Evolutionary conservation across 2,329 filamentous ascomycete genomes (phyloP).

Genomic region (Verticillium dahliae): DNA sequence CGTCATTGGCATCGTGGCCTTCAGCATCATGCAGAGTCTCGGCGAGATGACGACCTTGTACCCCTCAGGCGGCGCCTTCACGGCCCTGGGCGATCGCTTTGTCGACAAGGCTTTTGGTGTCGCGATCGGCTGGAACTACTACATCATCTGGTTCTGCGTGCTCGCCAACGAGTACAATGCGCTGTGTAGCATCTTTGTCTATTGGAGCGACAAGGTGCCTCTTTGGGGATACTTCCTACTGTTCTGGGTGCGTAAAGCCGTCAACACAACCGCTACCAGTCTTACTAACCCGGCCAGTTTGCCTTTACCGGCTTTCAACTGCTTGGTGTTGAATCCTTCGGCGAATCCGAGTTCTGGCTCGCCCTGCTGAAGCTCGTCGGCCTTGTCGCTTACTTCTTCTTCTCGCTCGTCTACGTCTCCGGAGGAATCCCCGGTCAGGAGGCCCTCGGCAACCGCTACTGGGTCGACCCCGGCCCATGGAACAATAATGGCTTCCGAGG

Average conservation of each 20-base stretch:
- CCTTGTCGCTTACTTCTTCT: slow-evolving; percentile 65
- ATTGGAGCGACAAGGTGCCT: slow-evolving; percentile 56
- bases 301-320: slow-evolving; percentile 63
- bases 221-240: slow-evolving; percentile 65
- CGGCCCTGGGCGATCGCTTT: slow-evolving; percentile 63
- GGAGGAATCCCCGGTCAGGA: slow-evolving; percentile 56
- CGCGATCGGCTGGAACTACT: slow-evolving; percentile 67
- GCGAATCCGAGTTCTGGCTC: slow-evolving; percentile 76
- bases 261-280: too few species aligned
- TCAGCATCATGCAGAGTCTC: slow-evolving; percentile 63
- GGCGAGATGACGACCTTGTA: slow-evolving; percentile 70
- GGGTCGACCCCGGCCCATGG: slow-evolving; percentile 65
- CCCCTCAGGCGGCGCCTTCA: slow-evolving; percentile 64
- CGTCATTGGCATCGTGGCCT: slow-evolving; percentile 63
- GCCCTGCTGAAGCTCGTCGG: slow-evolving; percentile 65
- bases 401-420: slow-evolving; percentile 56
- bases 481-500: slow-evolving; percentile 58
- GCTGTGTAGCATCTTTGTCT: slow-evolving; percentile 57
- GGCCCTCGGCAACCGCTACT: slow-evolving; percentile 64
- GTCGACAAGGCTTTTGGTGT: slow-evolving; percentile 65
- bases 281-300: slow-evolving; percentile 17
- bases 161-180: slow-evolving; percentile 68
- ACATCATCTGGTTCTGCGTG: slow-evolving; percentile 59
- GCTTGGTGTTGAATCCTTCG: slow-evolving; percentile 66
- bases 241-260: slow-evolving; percentile 52